Evolutionary conservation across 2,329 filamentous ascomycete species (phyloP).

Genomic region (Pyricularia pennisetigena): DNA sequence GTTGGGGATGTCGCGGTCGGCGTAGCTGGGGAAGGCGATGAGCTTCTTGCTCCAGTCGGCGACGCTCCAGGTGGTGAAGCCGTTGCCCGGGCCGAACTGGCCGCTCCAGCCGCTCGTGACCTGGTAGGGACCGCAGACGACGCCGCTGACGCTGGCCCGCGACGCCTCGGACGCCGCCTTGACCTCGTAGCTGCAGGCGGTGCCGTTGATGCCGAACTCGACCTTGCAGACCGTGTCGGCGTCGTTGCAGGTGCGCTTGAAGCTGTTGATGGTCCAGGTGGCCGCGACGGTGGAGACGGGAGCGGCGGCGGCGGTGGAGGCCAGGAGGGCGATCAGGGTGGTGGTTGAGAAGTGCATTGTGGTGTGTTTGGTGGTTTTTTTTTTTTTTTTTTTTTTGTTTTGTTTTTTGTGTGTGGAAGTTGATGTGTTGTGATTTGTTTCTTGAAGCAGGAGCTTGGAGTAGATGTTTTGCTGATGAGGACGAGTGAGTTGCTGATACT

Average conservation of each 20-base stretch:
- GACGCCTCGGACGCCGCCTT: conserved; percentile 21
- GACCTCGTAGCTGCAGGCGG: conserved; percentile 28
- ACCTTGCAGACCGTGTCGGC: conserved; percentile 30
- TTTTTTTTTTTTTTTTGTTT: no score
- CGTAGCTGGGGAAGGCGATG: conserved; percentile 44
- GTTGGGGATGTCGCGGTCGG: conserved; percentile 35
- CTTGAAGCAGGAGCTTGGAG: not conserved
- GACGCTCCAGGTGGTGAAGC: conserved; percentile 44
- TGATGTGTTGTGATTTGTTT: not conserved
- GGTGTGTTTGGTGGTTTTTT: no score
- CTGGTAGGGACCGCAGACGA: conserved; percentile 37
- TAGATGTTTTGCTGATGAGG: not conserved
- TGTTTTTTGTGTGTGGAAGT: not conserved
- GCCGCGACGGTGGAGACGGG: conserved; percentile 4
- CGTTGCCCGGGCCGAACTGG: conserved; percentile 39
- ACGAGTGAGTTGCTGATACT: not conserved
- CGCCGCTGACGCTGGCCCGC: conserved; percentile 23
- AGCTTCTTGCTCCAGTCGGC: conserved; percentile 29
- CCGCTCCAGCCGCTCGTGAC: conserved; percentile 45
- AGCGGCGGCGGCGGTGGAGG: conserved; percentile 5
- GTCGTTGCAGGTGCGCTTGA: conserved; percentile 29
- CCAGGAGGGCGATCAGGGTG: conserved; percentile 5
- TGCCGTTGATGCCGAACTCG: conserved; percentile 32
- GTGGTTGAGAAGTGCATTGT: conserved; percentile 6
- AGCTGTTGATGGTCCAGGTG: conserved; percentile 33